phyloP scores from a whole-genome alignment of 208 protist species.

The Trypanosoma theileri region DNA sequence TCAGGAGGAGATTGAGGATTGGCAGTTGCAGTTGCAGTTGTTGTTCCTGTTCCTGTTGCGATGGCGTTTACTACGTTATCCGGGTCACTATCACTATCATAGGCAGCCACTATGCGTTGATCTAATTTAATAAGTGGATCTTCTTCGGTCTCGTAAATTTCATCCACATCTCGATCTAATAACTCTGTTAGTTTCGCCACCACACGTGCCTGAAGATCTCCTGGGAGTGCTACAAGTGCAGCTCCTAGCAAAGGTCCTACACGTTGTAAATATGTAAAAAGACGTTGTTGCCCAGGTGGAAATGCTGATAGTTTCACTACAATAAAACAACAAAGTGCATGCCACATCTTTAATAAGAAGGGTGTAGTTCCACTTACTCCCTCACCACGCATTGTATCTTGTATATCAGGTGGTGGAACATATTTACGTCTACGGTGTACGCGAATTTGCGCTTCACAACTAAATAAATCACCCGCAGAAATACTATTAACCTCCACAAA shows the following conservation, averaged over 20 bases:
- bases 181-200: conserved; percentile 10
- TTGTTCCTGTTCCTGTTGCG: too few relatives aligned
- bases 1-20: too few relatives aligned
- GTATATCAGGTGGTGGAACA: conserved; percentile 1
- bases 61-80: too few relatives aligned
- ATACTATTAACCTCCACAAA: neutral
- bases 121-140: conserved; percentile 17
- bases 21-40: too few relatives aligned
- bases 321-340: conserved; percentile 25
- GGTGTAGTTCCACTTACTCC: conserved; percentile 19
- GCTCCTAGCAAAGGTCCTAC: conserved; percentile 21
- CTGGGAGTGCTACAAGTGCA: conserved; percentile 24
- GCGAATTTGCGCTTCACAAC: too few relatives aligned
- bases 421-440: neutral
- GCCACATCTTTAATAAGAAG: conserved; percentile 25
- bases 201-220: neutral
- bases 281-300: conserved; percentile 12
- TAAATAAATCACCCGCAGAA: neutral
- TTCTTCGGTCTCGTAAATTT: conserved; percentile 4
- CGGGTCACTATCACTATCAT: conserved; percentile 16
- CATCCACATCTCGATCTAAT: neutral
- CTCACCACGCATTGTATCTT: neutral
- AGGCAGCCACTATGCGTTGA: conserved; percentile 14
- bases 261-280: conserved; percentile 24
- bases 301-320: conserved; percentile 9